Base-by-base conservation (phyloP, 1,284 basidiomycete genomes). In the Spongiforma sp. region DNA sequence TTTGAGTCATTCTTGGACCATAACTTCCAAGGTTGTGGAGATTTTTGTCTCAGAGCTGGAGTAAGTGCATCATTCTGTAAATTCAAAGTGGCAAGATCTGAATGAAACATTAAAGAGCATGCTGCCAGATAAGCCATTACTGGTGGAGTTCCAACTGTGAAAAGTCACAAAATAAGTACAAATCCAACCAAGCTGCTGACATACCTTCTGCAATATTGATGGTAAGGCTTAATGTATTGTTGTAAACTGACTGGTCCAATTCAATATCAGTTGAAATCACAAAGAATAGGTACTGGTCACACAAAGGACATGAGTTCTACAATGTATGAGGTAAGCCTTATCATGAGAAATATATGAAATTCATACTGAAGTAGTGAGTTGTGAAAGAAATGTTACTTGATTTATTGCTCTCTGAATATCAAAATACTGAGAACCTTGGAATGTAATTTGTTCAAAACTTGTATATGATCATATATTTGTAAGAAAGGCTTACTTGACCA, bases 221-320 rank as follows among this genome's bases (percentile, higher is more conserved):
- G 48, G 37, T 57, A 0, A 65, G 3, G 26, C n/a, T 28, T 1
- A 11, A 11, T 2, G 26, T 34, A 30, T 14, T 50, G 1, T 50
- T 10, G 5, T 7, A 2, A 48, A 59, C 28, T 33, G 64, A 62
- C 12, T 6, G 30, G 37, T 65, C 36, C 24, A 59, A 8, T 19
- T 58, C 32, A 41, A 65, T 7, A 48, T 30, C 26, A 32, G 65
- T 55, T n/a, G 65, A 65, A 9, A 65, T 54, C 3, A 65, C 10
- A 24, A 59, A 62, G n/a, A 57, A 52, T 4, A 63, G 24, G 7
- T 39, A 41, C 6, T 28, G 26, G 15, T 4, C n/a, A 50, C 6
- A 30, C 3, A 50, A 28, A 4, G 26, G 5, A 50, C 12, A 28
- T 50, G 12, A 15, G 5, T 50, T 33, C 28, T 26, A 4, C n/a